Evolutionary conservation across 2,329 filamentous ascomycete genomes (phyloP).

Genomic region (Fusarium avenaceum): DNA sequence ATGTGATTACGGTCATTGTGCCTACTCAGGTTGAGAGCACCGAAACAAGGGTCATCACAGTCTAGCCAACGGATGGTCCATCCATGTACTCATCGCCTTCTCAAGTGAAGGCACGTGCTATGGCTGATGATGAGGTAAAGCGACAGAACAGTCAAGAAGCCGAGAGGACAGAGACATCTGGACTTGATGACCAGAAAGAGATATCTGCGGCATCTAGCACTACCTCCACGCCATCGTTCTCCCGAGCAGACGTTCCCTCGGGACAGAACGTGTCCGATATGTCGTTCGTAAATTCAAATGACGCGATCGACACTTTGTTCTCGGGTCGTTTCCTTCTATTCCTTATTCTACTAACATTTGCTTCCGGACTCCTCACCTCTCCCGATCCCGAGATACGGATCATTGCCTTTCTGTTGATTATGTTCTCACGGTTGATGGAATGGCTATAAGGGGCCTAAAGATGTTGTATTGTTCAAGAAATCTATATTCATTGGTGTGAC

Average conservation of each 20-base stretch:
- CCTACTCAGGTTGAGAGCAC: constrained; percentile 38
- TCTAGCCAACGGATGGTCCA: constrained; percentile 27
- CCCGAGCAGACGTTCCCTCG: constrained; percentile 4
- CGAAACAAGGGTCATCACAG: constrained; percentile 37
- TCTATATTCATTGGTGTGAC: constrained; percentile 35
- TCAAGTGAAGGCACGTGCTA: constrained; percentile 4
- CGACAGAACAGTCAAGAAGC: constrained; percentile 3
- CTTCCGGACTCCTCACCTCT: background rate
- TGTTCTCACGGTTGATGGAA: background rate
- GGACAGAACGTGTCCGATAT: background rate
- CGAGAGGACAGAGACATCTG: background rate
- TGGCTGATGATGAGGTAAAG: constrained; percentile 8
- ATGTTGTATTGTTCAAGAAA: constrained; percentile 12
- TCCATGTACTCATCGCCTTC: constrained; percentile 17
- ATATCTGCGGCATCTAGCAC: background rate
- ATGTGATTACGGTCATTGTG: constrained; percentile 47
- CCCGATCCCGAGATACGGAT: background rate
- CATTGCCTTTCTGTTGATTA: background rate
- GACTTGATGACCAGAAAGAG: background rate
- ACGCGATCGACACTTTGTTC: background rate
- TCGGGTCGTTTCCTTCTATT: background rate
- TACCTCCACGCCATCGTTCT: background rate
- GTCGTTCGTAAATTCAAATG: constrained; percentile 4
- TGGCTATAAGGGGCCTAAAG: background rate
- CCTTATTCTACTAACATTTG: constrained; percentile 2